A percentile compares a stretch with the other conserved stretches of the same genome.
Conservation (phyloP, 495 filamentous ascomycete genomes). For the Neurospora discreta region DNA sequence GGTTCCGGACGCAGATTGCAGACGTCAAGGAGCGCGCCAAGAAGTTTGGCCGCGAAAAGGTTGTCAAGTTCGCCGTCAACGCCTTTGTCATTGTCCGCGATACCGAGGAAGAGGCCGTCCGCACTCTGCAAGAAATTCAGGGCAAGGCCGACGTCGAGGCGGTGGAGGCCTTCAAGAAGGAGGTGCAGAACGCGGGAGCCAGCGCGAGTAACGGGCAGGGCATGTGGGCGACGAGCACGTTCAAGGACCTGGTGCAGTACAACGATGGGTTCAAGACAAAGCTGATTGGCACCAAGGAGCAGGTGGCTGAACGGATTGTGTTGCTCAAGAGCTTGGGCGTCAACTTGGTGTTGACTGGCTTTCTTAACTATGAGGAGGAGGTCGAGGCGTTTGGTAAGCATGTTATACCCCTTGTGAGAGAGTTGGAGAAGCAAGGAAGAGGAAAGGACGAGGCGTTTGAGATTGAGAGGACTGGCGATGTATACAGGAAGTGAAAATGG, state of each 20-base stretch:
- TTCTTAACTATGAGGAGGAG: slow-evolving; percentile 39
- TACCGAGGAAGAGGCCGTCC: slow-evolving; percentile 37
- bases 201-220: slow-evolving; percentile 30
- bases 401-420: slow-evolving; percentile 30
- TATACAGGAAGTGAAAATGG: slow-evolving; percentile 17
- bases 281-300: slow-evolving; percentile 37
- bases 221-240: slow-evolving; percentile 37
- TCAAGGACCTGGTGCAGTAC: slow-evolving; percentile 39
- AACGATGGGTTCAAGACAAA: slow-evolving; percentile 43
- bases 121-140: slow-evolving; percentile 35
- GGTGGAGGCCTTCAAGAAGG: slow-evolving; percentile 31
- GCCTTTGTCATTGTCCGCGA: slow-evolving; percentile 37
- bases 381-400: slow-evolving; percentile 36
- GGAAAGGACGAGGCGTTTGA: slow-evolving; percentile 34
- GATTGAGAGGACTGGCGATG: slow-evolving; percentile 29
- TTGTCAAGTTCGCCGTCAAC: slow-evolving; percentile 37
- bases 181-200: slow-evolving; percentile 34
- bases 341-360: slow-evolving; percentile 30
- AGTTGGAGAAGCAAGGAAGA: slow-evolving; percentile 32
- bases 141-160: slow-evolving; percentile 37
- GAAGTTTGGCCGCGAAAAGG: slow-evolving; percentile 23
- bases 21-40: slow-evolving; percentile 31
- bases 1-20: slow-evolving; percentile 34
- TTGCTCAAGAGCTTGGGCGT: slow-evolving; percentile 37
- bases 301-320: slow-evolving; percentile 36